A percentile compares a stretch with the other conserved stretches of the same genome.
Conservation (phyloP, 2,329 filamentous ascomycete species). For the Alternaria viburni region DNA sequence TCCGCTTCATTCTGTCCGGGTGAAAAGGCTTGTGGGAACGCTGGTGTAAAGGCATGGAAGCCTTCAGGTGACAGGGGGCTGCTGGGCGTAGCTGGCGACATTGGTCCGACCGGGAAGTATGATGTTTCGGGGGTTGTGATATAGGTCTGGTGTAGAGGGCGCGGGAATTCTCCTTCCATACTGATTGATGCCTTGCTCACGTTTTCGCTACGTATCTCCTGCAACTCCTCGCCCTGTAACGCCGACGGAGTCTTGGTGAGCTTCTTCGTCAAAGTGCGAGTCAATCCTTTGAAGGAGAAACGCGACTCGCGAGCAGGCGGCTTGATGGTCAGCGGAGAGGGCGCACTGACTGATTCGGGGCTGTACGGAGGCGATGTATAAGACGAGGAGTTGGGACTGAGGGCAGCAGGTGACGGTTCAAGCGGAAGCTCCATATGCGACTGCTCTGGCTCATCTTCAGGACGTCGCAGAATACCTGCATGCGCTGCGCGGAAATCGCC, state of each 20-base stretch:
- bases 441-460: constrained; percentile 19
- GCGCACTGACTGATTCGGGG: constrained; percentile 27
- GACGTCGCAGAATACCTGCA: constrained; percentile 34
- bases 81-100: constrained; percentile 25
- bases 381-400: constrained; percentile 35
- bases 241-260: constrained; percentile 24
- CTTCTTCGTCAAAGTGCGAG: constrained; percentile 36
- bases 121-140: constrained; percentile 18
- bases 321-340: constrained; percentile 25
- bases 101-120: constrained; percentile 26
- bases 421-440: constrained; percentile 26
- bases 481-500: constrained; percentile 39
- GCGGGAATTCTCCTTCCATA: constrained; percentile 26
- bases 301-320: constrained; percentile 31
- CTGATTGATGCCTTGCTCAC: constrained; percentile 14
- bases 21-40: background rate
- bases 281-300: constrained; percentile 41
- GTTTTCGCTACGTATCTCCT: constrained; percentile 23
- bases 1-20: constrained; percentile 15
- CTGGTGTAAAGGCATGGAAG: background rate
- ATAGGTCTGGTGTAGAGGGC: constrained; percentile 28
- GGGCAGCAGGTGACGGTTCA: constrained; percentile 33
- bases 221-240: constrained; percentile 28
- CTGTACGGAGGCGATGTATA: constrained; percentile 37
- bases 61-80: constrained; percentile 11